phyloP scores from a whole-genome alignment of 2,329 filamentous ascomycete genomes.

The Periconia sp. region DNA sequence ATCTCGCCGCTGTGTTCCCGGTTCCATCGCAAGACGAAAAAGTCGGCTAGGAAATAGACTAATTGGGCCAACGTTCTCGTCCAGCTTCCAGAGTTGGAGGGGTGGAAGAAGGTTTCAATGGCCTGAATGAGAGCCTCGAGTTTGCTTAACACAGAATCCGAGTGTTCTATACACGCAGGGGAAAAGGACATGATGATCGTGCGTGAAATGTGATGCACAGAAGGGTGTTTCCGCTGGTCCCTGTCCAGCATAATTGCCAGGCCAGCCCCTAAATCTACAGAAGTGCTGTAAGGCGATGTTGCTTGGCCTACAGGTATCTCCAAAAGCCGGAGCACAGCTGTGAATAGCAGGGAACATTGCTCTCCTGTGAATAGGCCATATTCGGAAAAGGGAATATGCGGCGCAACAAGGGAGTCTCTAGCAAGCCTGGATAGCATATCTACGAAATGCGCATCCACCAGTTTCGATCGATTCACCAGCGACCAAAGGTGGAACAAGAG shows the following conservation, averaged over 20 bases:
- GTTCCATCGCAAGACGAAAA: slow-evolving; percentile 98
- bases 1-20: slow-evolving; percentile 91
- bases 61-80: slow-evolving; percentile 87
- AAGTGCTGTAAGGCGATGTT: slow-evolving; percentile 81
- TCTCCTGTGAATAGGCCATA: slow-evolving; percentile 91
- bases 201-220: slow-evolving; percentile 86
- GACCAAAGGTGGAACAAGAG: slow-evolving; percentile 98
- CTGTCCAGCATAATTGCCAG: slow-evolving; percentile 85
- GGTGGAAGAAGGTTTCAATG: slow-evolving; percentile 97
- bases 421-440: slow-evolving; percentile 88
- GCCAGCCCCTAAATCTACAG: slow-evolving; percentile 80
- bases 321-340: slow-evolving; percentile 81
- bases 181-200: slow-evolving; percentile 94
- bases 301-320: slow-evolving; percentile 97
- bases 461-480: slow-evolving; percentile 83
- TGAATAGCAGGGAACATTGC: slow-evolving; percentile 91
- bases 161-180: slow-evolving; percentile 73
- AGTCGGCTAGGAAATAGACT: slow-evolving; percentile 88
- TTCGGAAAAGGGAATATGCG: slow-evolving; percentile 77
- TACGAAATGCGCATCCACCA: slow-evolving; percentile 82
- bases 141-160: slow-evolving; percentile 78
- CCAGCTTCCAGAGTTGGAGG: slow-evolving; percentile 92
- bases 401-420: slow-evolving; percentile 75
- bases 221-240: slow-evolving; percentile 89
- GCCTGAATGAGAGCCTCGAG: slow-evolving; percentile 92